Evolutionary conservation across 1,284 basidiomycete species (phyloP).

Genomic region (Vanrija humicola): DNA sequence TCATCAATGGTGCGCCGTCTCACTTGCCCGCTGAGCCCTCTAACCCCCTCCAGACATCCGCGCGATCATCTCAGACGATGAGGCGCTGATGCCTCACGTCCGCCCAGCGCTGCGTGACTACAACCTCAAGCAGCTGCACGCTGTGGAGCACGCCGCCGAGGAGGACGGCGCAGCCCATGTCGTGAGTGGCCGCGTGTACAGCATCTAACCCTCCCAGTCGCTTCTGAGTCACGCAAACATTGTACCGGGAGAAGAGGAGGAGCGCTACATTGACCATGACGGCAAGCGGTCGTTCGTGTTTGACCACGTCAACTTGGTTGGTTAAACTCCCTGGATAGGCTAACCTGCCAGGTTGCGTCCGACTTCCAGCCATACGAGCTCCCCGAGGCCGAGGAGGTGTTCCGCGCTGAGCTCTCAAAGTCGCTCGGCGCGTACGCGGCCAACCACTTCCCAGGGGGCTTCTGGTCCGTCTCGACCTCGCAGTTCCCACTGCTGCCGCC

Average conservation of each 20-base stretch:
- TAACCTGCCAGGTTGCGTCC: background rate
- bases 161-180: conserved; percentile 25
- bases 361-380: conserved; percentile 63
- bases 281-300: conserved; percentile 72
- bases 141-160: conserved; percentile 58
- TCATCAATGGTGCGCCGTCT: conserved; percentile 65
- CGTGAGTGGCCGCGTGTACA: conserved; percentile 11
- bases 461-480: conserved; percentile 61
- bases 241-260: conserved; percentile 45
- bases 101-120: conserved; percentile 73
- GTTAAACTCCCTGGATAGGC: conserved; percentile 29
- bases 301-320: conserved; percentile 71
- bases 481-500: conserved; percentile 25
- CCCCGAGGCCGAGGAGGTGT: conserved; percentile 63
- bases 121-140: conserved; percentile 78
- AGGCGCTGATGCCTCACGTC: conserved; percentile 69
- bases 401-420: conserved; percentile 66
- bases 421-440: conserved; percentile 65
- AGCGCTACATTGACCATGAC: conserved; percentile 75
- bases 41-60: conserved; percentile 63
- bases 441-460: conserved; percentile 73
- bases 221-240: conserved; percentile 36
- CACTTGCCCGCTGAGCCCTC: conserved; percentile 22
- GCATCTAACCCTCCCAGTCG: conserved; percentile 16
- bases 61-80: conserved; percentile 79